These are phyloP conservation scores for Diaporthe citrichinensis DNA, from an alignment of 2,329 filamentous ascomycete species.

Conservation along the genomic window DNA sequence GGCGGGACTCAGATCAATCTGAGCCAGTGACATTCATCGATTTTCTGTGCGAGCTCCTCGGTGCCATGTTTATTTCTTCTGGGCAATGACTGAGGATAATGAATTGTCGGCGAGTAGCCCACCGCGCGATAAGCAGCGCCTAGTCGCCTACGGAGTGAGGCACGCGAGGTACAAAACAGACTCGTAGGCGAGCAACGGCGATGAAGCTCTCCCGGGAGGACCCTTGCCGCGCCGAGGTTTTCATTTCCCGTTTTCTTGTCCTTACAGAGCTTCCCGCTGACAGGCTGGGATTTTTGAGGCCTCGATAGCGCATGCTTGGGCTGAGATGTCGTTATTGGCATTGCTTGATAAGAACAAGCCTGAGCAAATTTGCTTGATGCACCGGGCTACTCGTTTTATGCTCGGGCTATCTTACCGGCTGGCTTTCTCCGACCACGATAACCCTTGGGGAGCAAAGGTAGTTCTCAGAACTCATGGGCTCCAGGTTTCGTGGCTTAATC, in stretches of 20 bases:
- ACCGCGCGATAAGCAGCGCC: no score
- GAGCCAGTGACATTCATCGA: not conserved
- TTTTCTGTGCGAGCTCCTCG: not conserved
- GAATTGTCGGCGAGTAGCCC: not conserved
- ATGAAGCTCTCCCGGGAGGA: not conserved
- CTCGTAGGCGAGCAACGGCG: no score
- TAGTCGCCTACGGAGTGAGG: not conserved
- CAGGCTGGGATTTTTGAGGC: not conserved
- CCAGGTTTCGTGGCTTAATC: no score
- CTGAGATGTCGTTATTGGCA: not conserved
- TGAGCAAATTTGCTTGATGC: not conserved
- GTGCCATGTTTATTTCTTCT: not conserved
- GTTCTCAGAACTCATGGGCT: no score
- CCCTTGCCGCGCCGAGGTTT: not conserved
- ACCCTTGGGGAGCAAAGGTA: not conserved
- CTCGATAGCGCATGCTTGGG: not conserved
- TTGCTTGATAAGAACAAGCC: not conserved
- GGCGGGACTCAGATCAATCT: not conserved
- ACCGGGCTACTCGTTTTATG: not conserved
- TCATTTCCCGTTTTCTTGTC: not conserved
- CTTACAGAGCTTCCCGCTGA: not conserved
- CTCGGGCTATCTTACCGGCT: not conserved
- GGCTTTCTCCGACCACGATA: not conserved
- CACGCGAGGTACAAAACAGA: not conserved
- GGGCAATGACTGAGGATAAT: no score